phyloP scores from a whole-genome alignment of 139 green algal genomes.

The Dunaliella sp. region DNA sequence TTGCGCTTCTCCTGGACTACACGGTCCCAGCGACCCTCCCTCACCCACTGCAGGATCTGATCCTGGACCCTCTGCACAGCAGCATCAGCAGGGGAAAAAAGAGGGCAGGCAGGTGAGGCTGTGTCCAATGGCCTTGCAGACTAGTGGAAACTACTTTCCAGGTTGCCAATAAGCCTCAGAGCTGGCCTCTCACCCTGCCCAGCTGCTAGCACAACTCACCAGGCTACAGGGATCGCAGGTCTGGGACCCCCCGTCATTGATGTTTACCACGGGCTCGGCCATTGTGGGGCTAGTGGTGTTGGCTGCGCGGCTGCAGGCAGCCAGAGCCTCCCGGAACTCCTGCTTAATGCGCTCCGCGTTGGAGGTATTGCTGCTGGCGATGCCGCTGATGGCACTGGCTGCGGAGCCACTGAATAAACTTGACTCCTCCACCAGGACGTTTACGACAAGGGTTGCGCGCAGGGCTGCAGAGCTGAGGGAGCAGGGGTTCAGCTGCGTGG shows the following conservation, averaged over 20 bases:
- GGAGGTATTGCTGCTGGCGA: slow-evolving; percentile 1
- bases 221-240: slow-evolving; percentile 35
- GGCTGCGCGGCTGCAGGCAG: slow-evolving; percentile 43
- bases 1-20: slow-evolving; percentile 56
- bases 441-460: slow-evolving; percentile 55
- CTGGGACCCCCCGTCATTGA: slow-evolving; percentile 35
- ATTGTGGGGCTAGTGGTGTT: slow-evolving; percentile 32
- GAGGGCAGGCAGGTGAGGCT: not conserved
- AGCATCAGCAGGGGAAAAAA: not conserved
- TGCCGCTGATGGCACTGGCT: slow-evolving; percentile 16
- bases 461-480: slow-evolving; percentile 53
- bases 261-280: slow-evolving; percentile 58
- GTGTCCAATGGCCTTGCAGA: too few species aligned
- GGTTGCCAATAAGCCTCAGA: too few species aligned
- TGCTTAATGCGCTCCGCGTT: slow-evolving; percentile 37
- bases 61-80: slow-evolving; percentile 49
- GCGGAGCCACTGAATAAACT: slow-evolving; percentile 25
- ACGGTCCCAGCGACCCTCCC: slow-evolving; percentile 41
- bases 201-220: too few species aligned
- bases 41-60: slow-evolving; percentile 41
- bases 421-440: slow-evolving; percentile 60
- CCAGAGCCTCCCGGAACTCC: slow-evolving; percentile 44
- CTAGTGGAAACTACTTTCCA: too few species aligned
- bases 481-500: slow-evolving; percentile 44
- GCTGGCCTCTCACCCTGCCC: too few species aligned